These are phyloP conservation scores for Pontederia paniculata DNA, from an alignment of 176 grass and related monocot species.

Conservation along the genomic window DNA sequence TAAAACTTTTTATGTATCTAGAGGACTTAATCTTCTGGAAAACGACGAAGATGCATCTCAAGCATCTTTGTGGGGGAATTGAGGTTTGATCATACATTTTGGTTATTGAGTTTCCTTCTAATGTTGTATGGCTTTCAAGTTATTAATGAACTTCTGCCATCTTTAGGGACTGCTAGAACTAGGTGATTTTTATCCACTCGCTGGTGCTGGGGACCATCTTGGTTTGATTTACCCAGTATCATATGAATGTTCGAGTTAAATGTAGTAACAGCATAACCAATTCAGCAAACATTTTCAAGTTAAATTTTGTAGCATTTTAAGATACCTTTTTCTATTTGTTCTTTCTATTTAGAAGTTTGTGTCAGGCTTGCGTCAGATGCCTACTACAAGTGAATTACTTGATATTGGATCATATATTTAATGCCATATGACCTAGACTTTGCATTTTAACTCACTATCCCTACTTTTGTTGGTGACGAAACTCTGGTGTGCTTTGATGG, in stretches of 20 bases:
- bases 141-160: slow-evolving; percentile 32
- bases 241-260: slow-evolving; percentile 45
- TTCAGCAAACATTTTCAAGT: no score
- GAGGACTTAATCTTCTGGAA: slow-evolving; percentile 68
- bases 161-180: slow-evolving; percentile 95
- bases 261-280: no score
- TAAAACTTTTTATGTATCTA: slow-evolving; percentile 77
- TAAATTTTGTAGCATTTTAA: no score
- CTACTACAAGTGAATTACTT: no score
- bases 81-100: slow-evolving; percentile 38
- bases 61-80: slow-evolving; percentile 87
- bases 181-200: slow-evolving; percentile 94
- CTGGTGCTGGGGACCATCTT: slow-evolving; percentile 87
- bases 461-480: no score
- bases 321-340: no score
- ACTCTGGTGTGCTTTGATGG: no score
- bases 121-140: not conserved
- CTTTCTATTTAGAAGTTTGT: no score
- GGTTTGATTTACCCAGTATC: slow-evolving; percentile 61
- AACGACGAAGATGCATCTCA: slow-evolving; percentile 68
- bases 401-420: no score
- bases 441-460: no score
- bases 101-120: not conserved
- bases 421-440: no score
- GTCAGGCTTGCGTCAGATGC: no score